phyloP scores from a whole-genome alignment of 345 rosid genomes.

The Eucalyptus regnans region DNA sequence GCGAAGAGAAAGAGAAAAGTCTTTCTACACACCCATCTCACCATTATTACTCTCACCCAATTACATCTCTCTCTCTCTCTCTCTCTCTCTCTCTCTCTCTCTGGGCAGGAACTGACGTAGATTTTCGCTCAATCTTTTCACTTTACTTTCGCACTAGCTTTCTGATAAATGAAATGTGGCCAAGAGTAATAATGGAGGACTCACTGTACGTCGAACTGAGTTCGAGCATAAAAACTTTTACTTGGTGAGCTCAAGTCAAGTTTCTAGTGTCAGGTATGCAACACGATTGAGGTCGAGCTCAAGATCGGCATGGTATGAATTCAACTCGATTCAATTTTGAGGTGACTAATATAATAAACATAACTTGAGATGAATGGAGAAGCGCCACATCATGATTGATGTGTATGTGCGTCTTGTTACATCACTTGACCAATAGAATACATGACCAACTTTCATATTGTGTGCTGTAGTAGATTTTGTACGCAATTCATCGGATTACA shows the following conservation, averaged over 20 bases:
- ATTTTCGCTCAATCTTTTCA: not conserved
- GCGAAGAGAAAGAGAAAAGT: not conserved
- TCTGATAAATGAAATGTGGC: not conserved
- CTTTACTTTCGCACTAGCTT: not conserved
- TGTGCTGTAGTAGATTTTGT: not conserved
- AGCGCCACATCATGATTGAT: not conserved
- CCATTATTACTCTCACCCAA: not conserved
- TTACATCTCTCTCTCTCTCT: not conserved
- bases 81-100: not conserved
- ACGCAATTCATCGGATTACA: fast-evolving
- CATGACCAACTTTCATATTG: not conserved
- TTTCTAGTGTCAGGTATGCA: fast-evolving
- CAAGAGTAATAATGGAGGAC: not conserved
- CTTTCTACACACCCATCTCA: not conserved
- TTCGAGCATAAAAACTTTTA: not conserved
- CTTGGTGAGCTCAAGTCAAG: not conserved
- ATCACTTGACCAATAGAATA: not conserved
- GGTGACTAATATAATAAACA: not conserved
- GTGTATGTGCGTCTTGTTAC: not conserved
- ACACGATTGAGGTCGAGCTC: not conserved
- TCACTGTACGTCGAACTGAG: not conserved
- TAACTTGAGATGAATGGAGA: not conserved
- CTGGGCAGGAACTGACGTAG: not conserved
- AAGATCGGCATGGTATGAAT: fast-evolving
- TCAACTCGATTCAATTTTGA: not conserved